Conservation (phyloP, 192 early-diverging fungal genomes). For the Phlyctochytrium bullatum region DNA sequence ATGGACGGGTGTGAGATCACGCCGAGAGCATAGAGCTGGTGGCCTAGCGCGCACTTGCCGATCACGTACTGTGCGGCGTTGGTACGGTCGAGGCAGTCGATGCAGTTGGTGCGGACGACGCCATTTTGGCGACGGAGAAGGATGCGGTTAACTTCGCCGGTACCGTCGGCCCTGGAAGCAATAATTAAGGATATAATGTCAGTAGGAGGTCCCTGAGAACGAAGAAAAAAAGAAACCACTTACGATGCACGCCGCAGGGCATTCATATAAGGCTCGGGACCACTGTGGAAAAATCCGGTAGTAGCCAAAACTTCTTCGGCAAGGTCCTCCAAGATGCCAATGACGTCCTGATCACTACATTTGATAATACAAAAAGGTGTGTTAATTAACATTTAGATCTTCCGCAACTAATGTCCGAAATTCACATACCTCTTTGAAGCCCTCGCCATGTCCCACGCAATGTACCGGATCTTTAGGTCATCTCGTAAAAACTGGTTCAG, state of each 20-base stretch:
- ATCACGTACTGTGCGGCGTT: conserved; percentile 97
- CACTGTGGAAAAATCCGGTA: conserved; percentile 93
- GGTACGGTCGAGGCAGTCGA: conserved; percentile 97
- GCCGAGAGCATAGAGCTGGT: conserved; percentile 88
- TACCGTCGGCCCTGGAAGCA: no score
- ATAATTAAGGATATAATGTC: no score
- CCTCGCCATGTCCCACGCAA: conserved; percentile 98
- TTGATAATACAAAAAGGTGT: conserved; percentile 10
- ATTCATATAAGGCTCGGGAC: conserved; percentile 61
- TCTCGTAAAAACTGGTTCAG: conserved; percentile 87
- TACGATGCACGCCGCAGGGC: conserved; percentile 29
- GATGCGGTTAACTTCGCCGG: conserved; percentile 23
- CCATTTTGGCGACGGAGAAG: conserved; percentile 69
- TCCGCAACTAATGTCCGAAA: no score
- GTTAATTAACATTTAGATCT: no score
- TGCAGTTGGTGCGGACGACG: conserved; percentile 93
- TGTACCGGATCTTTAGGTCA: conserved; percentile 78
- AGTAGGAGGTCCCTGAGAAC: no score
- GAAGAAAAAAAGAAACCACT: no score
- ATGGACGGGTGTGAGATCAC: conserved; percentile 73
- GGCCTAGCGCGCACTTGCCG: conserved; percentile 88
- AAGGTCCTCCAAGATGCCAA: conserved; percentile 83
- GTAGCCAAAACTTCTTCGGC: conserved; percentile 78
- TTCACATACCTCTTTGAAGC: conserved; percentile 75
- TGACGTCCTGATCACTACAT: conserved; percentile 72